Evolutionary conservation across 176 grass and related monocot genomes (phyloP).

Genomic region (Carex cristatella): DNA sequence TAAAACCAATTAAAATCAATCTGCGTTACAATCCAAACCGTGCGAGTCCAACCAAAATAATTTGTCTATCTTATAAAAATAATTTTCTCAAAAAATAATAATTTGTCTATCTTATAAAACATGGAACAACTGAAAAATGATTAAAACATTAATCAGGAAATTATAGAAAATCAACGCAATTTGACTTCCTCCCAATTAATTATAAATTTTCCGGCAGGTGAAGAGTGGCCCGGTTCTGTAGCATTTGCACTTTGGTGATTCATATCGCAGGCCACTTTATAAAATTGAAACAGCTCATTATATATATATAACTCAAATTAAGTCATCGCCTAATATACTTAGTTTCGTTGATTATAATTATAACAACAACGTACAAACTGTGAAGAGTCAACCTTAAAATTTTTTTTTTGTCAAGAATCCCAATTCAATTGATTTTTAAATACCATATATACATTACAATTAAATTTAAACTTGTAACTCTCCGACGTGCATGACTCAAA

Average conservation of each 20-base stretch:
- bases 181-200: slow-evolving; percentile 1
- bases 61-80: background rate
- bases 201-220: background rate
- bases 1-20: too few species aligned
- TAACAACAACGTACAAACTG: background rate
- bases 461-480: background rate
- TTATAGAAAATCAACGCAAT: background rate
- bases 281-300: background rate
- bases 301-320: background rate
- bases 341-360: background rate
- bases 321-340: background rate
- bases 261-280: background rate
- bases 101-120: background rate
- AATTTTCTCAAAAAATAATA: too few species aligned
- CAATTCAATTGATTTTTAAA: background rate
- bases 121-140: background rate
- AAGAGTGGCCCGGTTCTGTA: background rate
- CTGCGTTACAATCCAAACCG: background rate
- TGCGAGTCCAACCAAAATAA: background rate
- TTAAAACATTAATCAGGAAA: background rate
- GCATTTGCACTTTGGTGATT: background rate
- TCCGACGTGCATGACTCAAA: slow-evolving; percentile 60
- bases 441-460: background rate
- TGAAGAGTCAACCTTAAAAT: too few species aligned
- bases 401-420: background rate